Base-by-base conservation (phyloP, 768 basidiomycete genomes). In the Rhodotorula graminis region DNA sequence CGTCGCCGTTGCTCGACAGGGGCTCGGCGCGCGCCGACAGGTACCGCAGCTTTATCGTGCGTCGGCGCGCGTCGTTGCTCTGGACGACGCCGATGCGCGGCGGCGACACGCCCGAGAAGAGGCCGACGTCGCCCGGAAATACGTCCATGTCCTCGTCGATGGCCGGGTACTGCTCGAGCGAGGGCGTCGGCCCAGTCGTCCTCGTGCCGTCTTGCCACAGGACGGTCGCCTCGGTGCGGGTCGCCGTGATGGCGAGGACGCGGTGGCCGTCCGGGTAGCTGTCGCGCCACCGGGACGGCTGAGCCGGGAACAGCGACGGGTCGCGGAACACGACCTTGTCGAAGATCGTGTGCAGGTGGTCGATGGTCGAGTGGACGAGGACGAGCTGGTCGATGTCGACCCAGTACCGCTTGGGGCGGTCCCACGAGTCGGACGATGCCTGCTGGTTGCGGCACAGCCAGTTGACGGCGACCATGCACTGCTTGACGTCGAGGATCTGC, bases 61-160 rank as follows among this genome's bases (percentile, higher is more conserved):
- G 84, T 57, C 91, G 87, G 25, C 78, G 79, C 7, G 89, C 87
- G 56, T 75, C 71, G 69, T 71, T 70, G 37, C 44, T 61, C 67
- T 72, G 73, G 8, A 73, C 76, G 27, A 71, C 66, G 0, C 64
- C 76, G 50, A 71, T n/a, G 29, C 42, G 29, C 11, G 14, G 18
- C 10, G 65, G 47, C 1, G 46, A 11, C 40, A 50, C 70, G 18
- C 69, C 86, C 77, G 89, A 89, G 88, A 90, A 93, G 27, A 92
- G 76, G 23, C 94, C 89, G 80, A 91, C 88, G 78, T 97, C 92
- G 27, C 93, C 93, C 11, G 93, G 93, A 92, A 90, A 93, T 80
- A 89, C 91, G 79, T 92, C 93, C 80, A 90, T 91, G 37, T 75
- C 74, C 81, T 96, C 93, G 80, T 95, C 93, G 18, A 92, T 86